Conservation (phyloP, 768 basidiomycete genomes). For the Boletus fagicola region DNA sequence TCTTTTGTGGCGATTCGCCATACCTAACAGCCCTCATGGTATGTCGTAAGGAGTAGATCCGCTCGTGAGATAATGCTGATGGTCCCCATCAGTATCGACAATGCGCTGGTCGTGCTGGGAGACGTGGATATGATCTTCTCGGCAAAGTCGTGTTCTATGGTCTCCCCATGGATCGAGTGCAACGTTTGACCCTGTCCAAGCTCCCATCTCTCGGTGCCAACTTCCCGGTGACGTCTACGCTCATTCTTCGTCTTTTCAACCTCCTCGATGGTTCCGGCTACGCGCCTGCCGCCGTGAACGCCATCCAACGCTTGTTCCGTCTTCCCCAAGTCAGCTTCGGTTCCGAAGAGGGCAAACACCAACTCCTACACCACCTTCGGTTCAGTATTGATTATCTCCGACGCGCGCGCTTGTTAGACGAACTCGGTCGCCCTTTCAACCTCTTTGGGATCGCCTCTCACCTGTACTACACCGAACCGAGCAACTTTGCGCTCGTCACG, state of each 20-base stretch:
- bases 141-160: constrained; percentile 77
- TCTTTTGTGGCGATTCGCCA: constrained; percentile 64
- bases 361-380: constrained; percentile 62
- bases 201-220: constrained; percentile 60
- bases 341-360: constrained; percentile 52
- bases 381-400: constrained; percentile 73
- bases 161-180: constrained; percentile 58
- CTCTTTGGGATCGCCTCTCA: constrained; percentile 53
- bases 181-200: constrained; percentile 61
- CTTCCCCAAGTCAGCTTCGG: constrained; percentile 60
- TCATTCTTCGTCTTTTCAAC: constrained; percentile 62
- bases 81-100: constrained; percentile 54
- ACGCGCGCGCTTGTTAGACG: constrained; percentile 52
- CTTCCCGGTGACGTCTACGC: constrained; percentile 67
- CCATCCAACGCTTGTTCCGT: constrained; percentile 51
- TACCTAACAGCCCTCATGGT: constrained; percentile 61
- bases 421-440: constrained; percentile 55
- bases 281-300: constrained; percentile 45
- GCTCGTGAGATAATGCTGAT: not conserved
- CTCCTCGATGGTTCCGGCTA: constrained; percentile 60
- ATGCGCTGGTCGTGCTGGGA: constrained; percentile 71
- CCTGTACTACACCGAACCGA: constrained; percentile 65
- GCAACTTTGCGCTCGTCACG: constrained; percentile 62
- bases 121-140: constrained; percentile 66
- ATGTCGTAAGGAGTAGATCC: constrained; percentile 12